Base-by-base conservation (phyloP, 163 green algal genomes). In the Chlorella variabilis region DNA sequence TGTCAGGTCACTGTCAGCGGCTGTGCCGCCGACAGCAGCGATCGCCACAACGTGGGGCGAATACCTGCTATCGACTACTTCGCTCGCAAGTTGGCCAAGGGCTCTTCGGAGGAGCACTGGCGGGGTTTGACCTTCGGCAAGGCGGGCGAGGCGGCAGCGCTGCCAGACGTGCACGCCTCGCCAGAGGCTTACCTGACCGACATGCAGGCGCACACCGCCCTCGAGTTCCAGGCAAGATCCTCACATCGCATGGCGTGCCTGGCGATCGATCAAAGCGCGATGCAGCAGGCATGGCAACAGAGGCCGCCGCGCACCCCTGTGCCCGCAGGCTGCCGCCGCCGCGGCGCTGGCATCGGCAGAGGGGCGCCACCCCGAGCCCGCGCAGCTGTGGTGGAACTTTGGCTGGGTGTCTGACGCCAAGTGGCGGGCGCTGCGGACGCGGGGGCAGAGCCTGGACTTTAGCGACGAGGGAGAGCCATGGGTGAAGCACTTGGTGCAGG, bases 401-500 rank as follows among this genome's bases (percentile, higher is more conserved):
- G 70, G n/a, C 13, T 8, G 17, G 20, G 6, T 31, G 42, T 38
- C n/a, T 17, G 48, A 36, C 70, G 48, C 31, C 48, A 29, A 2
- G 48, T 77, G 70, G 70, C 18, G 34, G 34, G 63, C 63, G 48
- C 31, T 33, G 70, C 70, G 4, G 20, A 38, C n/a, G 7, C 31
- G 31, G 48, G 23, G 70, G 9, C 20, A 27, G 48, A 20, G 33
- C 45, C 70, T 77, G 29, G 48, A 77, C 33, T 77, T 77, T 4
- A 61, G 27, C 1, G 45, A 76, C 20, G 70, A 77, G 2, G 70
- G 48, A 0, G 70, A 77, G 23, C 48, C 70, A 9, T 77, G 48
- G 70, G 48, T 48, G 7, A 77, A 77, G 70, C 70, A 66, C 70
- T 45, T 77, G 48, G 70, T 77, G 70, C 70, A 77, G 27, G 70